Evolutionary conservation across 1,284 basidiomycete species (phyloP).

Genomic region (Puccinia coronata): DNA sequence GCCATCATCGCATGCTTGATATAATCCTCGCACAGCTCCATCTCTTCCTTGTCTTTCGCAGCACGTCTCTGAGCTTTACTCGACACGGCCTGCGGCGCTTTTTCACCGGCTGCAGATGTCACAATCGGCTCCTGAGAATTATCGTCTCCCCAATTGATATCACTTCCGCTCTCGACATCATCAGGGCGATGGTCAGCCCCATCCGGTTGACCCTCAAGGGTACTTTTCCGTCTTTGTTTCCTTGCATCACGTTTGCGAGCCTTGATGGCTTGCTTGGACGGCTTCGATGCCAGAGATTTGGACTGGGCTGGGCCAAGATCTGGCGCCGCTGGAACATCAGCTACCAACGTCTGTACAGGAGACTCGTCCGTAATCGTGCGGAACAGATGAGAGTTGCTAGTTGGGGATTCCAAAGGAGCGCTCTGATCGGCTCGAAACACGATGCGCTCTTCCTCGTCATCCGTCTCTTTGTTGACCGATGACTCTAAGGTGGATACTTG

Average conservation of each 20-base stretch:
- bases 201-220: background rate
- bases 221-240: conserved; percentile 20
- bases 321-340: background rate
- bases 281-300: background rate
- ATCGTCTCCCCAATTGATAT: conserved; percentile 26
- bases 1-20: conserved; percentile 19
- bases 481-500: background rate
- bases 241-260: background rate
- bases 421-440: conserved; percentile 14
- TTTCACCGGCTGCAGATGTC: background rate
- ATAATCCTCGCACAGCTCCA: conserved; percentile 31
- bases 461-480: conserved; percentile 12
- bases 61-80: conserved; percentile 3
- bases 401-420: background rate
- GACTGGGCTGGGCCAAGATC: background rate
- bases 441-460: conserved; percentile 25
- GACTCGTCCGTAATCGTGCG: conserved; percentile 15
- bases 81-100: background rate
- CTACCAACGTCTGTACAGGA: background rate
- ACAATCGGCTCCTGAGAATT: background rate
- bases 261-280: background rate
- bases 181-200: background rate
- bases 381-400: conserved; percentile 16
- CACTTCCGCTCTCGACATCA: conserved; percentile 7
- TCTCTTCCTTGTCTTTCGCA: conserved; percentile 17